These are phyloP conservation scores for Penicillium sp. DNA, from an alignment of 2,329 filamentous ascomycete species.

Conservation along the genomic window DNA sequence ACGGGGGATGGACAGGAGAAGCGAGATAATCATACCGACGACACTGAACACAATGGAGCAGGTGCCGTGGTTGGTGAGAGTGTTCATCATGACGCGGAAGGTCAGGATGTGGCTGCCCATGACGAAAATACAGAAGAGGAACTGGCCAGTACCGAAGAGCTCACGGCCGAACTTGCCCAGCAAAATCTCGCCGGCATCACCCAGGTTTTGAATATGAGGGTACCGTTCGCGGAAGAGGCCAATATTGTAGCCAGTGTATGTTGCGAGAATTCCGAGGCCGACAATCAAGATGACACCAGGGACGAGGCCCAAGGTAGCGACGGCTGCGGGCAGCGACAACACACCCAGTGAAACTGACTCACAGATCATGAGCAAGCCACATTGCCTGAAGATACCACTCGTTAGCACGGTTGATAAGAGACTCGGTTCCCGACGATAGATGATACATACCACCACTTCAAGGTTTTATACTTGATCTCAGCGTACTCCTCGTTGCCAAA, in stretches of 20 bases:
- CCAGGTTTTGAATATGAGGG: constrained; percentile 63
- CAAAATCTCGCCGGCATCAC: constrained; percentile 64
- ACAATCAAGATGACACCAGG: constrained; percentile 53
- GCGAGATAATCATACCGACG: constrained; percentile 56
- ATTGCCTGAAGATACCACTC: constrained; percentile 15
- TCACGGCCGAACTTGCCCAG: constrained; percentile 61
- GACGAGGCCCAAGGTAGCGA: constrained; percentile 24
- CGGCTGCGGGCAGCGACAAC: constrained; percentile 20
- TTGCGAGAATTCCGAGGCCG: constrained; percentile 53
- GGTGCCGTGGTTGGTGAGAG: constrained; percentile 57
- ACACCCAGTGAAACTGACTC: constrained; percentile 28
- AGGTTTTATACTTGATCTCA: constrained; percentile 27
- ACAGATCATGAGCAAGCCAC: constrained; percentile 27
- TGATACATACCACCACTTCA: constrained; percentile 24
- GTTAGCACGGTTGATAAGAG: neutral
- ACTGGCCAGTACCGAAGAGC: constrained; percentile 60
- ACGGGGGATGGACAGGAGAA: constrained; percentile 48
- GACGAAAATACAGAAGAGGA: constrained; percentile 65
- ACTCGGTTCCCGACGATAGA: neutral
- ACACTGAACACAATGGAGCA: constrained; percentile 64
- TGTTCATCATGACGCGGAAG: constrained; percentile 66
- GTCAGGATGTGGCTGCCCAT: constrained; percentile 68
- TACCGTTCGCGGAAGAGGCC: constrained; percentile 56
- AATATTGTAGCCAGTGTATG: constrained; percentile 59
- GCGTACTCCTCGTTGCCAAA: constrained; percentile 27